Base-by-base conservation (phyloP, 305 asterid species). In the Plantago rigida region DNA sequence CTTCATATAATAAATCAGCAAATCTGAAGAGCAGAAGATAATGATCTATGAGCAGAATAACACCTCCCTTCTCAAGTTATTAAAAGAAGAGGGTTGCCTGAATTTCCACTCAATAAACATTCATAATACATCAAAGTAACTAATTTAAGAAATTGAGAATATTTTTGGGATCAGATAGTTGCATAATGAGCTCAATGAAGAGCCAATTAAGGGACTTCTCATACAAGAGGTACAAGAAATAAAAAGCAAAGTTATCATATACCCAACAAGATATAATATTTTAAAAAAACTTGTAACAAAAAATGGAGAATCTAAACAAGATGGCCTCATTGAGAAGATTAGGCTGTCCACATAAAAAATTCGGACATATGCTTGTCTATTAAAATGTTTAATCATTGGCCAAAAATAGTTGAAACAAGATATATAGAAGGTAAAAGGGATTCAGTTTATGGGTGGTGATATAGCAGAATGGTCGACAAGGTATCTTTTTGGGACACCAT, bases 391-490 rank as follows among this genome's bases (percentile, higher is more conserved):
- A 78, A 78, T 73, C 81, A 70, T 17, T 5, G 71, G 79, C 77
- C 73, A 66, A 15, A 31, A 1, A 22, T 1, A 22, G 26, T 17
- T 17, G 0, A 17, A 17, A 17, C 19, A 22, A 22, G 2, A 22
- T 0, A 22, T 1, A 1, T 1, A 22, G 24, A 22, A 22, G 24
- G 1, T 22, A 15, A 5, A 52, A 36, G 31, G 84, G 85, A 76
- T 87, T 84, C 91, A 74, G 91, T 73, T 84, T 82, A 82, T 84
- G 87, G 85, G 89, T 78, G 85, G 91, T 83, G 89, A 82, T 84
- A 84, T 84, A 84, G 45, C 87, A 82, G 86, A 11, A 77, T 83
- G 82, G 89, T 83, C 96, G 94, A 76, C 96, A 87, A 79, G 87
- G 94, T 29, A 51, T 69, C 72, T 22, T 22, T 22, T 22, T 22